Evolutionary conservation across 805 yeast species (phyloP), one percentile per base, ranked within the genome.

Genomic region (Candida namnaoensis): DNA sequence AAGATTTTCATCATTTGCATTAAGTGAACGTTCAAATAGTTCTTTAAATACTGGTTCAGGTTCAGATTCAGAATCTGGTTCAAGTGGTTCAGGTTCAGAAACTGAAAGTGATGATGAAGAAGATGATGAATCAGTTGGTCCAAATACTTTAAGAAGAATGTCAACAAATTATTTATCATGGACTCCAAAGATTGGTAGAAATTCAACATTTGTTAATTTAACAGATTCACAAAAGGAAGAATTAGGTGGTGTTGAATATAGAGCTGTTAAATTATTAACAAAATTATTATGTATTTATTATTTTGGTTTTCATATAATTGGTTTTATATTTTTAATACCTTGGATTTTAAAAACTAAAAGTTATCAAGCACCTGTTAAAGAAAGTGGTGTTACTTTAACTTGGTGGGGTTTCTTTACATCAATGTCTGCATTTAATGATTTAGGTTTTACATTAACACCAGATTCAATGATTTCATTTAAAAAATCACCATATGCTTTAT

Each of bases 361-460:
- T 2, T 82, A 80, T 50, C 60, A 60, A 15, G 51, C 55, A 0
- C 54, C 65, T 10, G 62, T 87, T 12, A 60, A 72, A 39, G 63
- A 49, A 0, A 70, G 71, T 49, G 95, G 93, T 12, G 67, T 85
- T 4, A 64, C 80, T 0, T 85, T 95, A 0, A 70, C 84, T 0
- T 88, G 97, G 98, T 91, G 97, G 96, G 95, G 85, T 0, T 76
- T 88, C 46, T 91, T 88, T 62, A 81, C 93, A 0, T 74, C 87
- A 1, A 78, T 77, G 57, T 80, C 95, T 14, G 64, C 84, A 1
- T 93, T 91, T 58, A 83, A 83, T 55, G 96, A 93, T 65, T 67
- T 87, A 45, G 99, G 99, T 0, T 67, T 76, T 37, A 82, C 96
- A 0, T 62, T 88, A 41, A 84, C 90, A 0, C 84, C 95, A 0